Evolutionary conservation across 768 basidiomycete species (phyloP), one percentile per base, ranked within the genome.

Genomic region (Gautieria morchelliformis): DNA sequence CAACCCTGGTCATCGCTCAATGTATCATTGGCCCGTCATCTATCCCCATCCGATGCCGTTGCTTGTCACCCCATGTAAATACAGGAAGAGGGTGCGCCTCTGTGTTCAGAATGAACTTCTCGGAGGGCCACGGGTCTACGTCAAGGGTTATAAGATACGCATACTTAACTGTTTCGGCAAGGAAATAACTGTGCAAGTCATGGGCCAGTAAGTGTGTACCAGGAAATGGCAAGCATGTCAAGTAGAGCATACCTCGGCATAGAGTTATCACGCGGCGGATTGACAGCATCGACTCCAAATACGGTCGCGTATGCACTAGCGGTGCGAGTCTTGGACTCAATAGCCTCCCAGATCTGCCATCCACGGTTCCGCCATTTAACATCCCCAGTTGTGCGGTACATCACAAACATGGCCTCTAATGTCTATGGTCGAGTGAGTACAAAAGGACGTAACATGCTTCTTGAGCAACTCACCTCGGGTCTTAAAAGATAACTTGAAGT

Each of bases 321-420:
- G 1, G 81, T 84, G 66, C 76, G 81, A 15, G 84, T 74, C 60
- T 82, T 72, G 32, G 70, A 73, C 66, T 85, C 78, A 22, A 90
- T 76, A 5, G 84, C 79, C 60, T 84, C 71, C 63, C 86, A 90
- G 39, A 89, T 80, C 32, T 65, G 67, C 85, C 87, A 88, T 2
- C 83, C 87, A 52, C 81, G 77, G 46, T 81, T 75, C 61, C 88
- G 76, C 88, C 89, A 90, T 56, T 74, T 77, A 32, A 65, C 64
- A 62, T 90, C 78, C 0, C 84, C 80, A 2, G 88, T 90, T 8
- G 78, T 75, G 46, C 79, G 78, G 82, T 84, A 90, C 57, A 90
- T 66, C 17, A 89, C 63, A 65, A 83, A 89, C 55, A 90, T 67
- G 10, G 83, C 84, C 66, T 90, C 88, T 4, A 90, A 63, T 7